Conservation (phyloP, 2,329 filamentous ascomycete species). For the Trichoderma harzianum region DNA sequence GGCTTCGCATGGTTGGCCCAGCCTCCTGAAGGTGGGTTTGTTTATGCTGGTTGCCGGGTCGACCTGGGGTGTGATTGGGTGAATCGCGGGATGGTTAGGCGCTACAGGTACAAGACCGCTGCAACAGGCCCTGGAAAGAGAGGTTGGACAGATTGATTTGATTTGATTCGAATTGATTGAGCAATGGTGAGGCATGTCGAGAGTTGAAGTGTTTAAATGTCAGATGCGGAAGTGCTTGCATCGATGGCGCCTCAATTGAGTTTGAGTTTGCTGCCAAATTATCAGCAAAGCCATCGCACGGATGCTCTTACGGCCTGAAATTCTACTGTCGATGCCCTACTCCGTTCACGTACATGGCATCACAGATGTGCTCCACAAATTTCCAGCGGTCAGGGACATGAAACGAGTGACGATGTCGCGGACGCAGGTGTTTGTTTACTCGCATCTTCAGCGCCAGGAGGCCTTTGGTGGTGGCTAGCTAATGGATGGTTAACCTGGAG, state of each 20-base stretch:
- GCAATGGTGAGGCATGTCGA: not conserved
- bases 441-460: not conserved
- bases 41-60: constrained; percentile 37
- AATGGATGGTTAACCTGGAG: not conserved
- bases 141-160: not conserved
- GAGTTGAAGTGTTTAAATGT: not conserved
- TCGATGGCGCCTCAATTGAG: not conserved
- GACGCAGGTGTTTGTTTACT: constrained; percentile 3
- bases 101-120: not conserved
- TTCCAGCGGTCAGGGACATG: not conserved
- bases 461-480: not conserved
- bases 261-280: not conserved
- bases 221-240: not conserved
- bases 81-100: not conserved
- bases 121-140: not conserved
- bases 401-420: not conserved
- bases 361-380: not conserved
- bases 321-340: not conserved
- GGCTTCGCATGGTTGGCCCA: constrained; percentile 32
- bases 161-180: not conserved
- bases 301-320: not conserved
- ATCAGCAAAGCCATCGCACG: not conserved
- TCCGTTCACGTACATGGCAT: not conserved
- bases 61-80: constrained; percentile 18
- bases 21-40: constrained; percentile 27